Evolutionary conservation across 176 grass and related monocot genomes (phyloP), one percentile per base, ranked within the genome.

Genomic region (Rhynchospora breviuscula): DNA sequence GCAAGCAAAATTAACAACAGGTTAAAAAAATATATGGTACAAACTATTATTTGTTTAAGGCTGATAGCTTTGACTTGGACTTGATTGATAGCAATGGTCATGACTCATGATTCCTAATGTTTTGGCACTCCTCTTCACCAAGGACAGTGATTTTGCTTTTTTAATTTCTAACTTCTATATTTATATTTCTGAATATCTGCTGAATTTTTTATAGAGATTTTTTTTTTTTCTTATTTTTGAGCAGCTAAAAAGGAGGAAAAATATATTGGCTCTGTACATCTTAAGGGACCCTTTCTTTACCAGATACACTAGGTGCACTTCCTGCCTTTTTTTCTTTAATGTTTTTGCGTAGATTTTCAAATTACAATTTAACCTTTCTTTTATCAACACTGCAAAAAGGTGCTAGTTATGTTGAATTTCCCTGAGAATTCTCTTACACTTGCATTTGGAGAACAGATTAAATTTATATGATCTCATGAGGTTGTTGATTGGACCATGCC

Each of bases 261-360:
- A 94, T 90, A 85, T 94, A 80, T 98, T 90, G 89, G 92, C 90
- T 13, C 84, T 98, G 78, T 98, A 94, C 65, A 87, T 93, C 61
- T 92, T 98, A 91, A 94, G 95, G 69, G 95, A 98, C 84, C 95
- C 95, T 59, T 98, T 98, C 90, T 99, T 99, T 18, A 73, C 89
- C 72, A 92, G 59, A 67, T 90, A 95, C 17, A 99, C 93, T 83
- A 94, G 90, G 96, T 89, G 81, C 59, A 21, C 3, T 10, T 67
- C 17, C 7, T n/a, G 18, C 45, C 21, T 0, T 63, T 35, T 71
- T 81, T 66, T 33, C 60, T 81, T 66, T 33, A 68, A 68, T 71
- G 40, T 35, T 13, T 19, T 8, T 18, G 35, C 35, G 3, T 40
- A 40, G 35, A 46, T 71, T 47, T 71, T 47, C n/a, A 35, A 22